phyloP scores from a whole-genome alignment of 306 rosid genomes.

The Rubus parviflorus region DNA sequence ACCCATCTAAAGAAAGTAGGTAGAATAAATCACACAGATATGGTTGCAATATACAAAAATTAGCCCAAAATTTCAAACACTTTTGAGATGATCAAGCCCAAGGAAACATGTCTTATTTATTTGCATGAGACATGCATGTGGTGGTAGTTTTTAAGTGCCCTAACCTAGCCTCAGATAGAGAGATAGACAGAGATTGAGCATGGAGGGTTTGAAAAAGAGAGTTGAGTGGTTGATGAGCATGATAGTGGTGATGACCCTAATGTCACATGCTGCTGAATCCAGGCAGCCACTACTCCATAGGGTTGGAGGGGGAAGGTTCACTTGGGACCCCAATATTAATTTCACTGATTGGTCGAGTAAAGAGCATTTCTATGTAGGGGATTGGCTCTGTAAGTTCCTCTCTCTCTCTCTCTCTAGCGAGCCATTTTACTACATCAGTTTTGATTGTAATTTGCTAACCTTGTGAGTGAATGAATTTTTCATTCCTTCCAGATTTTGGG shows the following conservation, averaged over 20 bases:
- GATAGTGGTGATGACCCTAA: background rate
- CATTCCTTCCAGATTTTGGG: constrained; percentile 35
- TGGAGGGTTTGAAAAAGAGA: constrained; percentile 22
- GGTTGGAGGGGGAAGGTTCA: constrained; percentile 63
- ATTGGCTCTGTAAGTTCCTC: constrained; percentile 57
- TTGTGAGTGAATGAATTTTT: no score
- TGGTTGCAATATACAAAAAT: background rate
- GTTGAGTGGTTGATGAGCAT: background rate
- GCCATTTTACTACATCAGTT: background rate
- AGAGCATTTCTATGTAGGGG: constrained; percentile 52
- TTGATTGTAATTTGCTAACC: background rate
- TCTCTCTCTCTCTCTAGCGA: background rate
- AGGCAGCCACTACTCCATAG: constrained; percentile 48
- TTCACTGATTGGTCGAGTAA: constrained; percentile 46
- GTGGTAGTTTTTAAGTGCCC: background rate
- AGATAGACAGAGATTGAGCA: background rate
- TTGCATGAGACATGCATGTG: constrained; percentile 15
- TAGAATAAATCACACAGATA: background rate
- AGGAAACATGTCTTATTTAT: no score
- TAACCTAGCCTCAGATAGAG: background rate
- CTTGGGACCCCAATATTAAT: constrained; percentile 49
- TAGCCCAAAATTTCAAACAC: background rate
- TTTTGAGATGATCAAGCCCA: background rate
- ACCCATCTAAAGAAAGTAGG: background rate
- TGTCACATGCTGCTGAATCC: constrained; percentile 20